These are phyloP conservation scores for Tolypocladium guangdongense DNA, from an alignment of 2,329 filamentous ascomycete genomes.

Conservation along the genomic window DNA sequence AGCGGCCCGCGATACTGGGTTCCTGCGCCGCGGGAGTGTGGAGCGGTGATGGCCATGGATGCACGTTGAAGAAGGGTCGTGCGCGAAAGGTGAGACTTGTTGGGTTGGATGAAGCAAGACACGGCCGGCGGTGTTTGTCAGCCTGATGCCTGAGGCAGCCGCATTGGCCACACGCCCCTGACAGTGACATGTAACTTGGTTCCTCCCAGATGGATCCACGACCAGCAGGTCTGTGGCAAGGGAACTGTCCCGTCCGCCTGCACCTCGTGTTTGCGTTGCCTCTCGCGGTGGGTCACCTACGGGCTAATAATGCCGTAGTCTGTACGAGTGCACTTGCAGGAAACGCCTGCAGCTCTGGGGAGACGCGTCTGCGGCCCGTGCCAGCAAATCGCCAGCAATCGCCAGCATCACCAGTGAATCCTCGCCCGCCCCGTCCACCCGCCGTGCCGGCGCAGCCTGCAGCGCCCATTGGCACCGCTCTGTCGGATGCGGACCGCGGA, in stretches of 20 bases:
- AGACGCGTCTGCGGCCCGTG: neutral
- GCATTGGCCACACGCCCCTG: too few species aligned
- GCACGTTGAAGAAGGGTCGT: neutral
- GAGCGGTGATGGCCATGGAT: too few species aligned
- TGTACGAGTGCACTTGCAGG: neutral
- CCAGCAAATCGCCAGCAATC: too few species aligned
- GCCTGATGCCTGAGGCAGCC: neutral
- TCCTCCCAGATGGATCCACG: too few species aligned
- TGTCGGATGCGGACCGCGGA: constrained; percentile 9
- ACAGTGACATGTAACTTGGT: too few species aligned
- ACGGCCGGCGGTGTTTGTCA: neutral
- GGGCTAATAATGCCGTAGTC: too few species aligned
- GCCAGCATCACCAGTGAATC: too few species aligned
- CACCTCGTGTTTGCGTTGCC: neutral
- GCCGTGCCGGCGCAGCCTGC: constrained; percentile 3
- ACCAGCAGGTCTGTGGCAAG: too few species aligned
- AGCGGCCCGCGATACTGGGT: neutral
- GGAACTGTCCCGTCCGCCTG: too few species aligned
- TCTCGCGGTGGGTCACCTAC: too few species aligned
- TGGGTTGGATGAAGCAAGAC: too few species aligned
- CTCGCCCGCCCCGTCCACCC: neutral
- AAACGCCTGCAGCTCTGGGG: neutral
- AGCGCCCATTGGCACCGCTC: constrained; percentile 7
- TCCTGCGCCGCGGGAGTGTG: too few species aligned
- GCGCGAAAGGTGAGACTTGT: neutral